Evolutionary conservation across 106 monocot genomes (phyloP).

Genomic region (Platanthera zijinensis): DNA sequence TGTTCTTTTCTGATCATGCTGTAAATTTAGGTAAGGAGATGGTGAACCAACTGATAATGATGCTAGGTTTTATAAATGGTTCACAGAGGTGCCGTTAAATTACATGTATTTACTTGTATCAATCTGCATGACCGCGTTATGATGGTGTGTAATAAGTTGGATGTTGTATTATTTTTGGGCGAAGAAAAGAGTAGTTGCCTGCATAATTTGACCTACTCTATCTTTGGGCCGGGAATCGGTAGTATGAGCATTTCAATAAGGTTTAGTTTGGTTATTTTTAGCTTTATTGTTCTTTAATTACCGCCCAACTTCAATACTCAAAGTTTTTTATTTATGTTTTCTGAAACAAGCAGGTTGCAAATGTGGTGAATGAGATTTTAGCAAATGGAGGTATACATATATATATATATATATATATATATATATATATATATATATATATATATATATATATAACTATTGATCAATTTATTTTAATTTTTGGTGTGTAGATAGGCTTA

Average conservation of each 20-base stretch:
- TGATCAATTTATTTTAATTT: background rate
- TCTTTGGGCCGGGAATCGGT: conserved; percentile 93
- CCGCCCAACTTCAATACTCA: background rate
- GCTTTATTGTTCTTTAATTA: background rate
- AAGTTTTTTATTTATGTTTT: conserved; percentile 10
- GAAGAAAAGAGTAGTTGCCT: conserved; percentile 60
- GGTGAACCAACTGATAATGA: conserved; percentile 99
- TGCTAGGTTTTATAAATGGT: conserved; percentile 95
- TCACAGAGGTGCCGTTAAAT: conserved; percentile 52
- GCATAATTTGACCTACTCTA: conserved; percentile 56
- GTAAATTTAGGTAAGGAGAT: conserved; percentile 69
- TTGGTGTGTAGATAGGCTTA: too few relatives aligned
- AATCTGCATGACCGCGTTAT: background rate
- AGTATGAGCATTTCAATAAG: conserved; percentile 99
- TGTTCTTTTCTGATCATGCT: conserved; percentile 4
- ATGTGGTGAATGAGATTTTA: conserved; percentile 49
- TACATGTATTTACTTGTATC: background rate
- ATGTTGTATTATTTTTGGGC: conserved; percentile 29
- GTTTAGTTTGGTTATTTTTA: conserved; percentile 17
- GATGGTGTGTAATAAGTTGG: background rate
- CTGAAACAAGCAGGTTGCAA: conserved; percentile 30
- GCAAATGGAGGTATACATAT: conserved; percentile 24
- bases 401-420: background rate
- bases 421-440: background rate
- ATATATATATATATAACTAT: background rate